Conservation (phyloP, 2,329 filamentous ascomycete genomes). For the Chaetomium strumarium region DNA sequence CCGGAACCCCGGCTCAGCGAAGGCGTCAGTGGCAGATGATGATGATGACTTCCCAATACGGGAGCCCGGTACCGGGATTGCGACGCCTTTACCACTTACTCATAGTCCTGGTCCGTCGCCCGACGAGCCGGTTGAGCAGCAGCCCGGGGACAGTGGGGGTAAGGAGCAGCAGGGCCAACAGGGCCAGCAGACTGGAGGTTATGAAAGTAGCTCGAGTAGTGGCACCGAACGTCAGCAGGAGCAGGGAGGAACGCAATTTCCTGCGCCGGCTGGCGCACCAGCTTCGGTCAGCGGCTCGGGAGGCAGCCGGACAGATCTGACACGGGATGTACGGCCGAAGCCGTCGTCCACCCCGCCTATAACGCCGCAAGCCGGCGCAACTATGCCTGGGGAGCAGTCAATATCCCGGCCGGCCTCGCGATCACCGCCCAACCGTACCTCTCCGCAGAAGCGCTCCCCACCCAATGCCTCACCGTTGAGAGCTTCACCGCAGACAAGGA, state of each 20-base stretch:
- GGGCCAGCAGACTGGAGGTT: background rate
- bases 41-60: slow-evolving; percentile 29
- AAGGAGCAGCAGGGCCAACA: slow-evolving; percentile 9
- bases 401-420: slow-evolving; percentile 20
- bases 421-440: slow-evolving; percentile 15
- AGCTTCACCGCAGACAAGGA: slow-evolving; percentile 22
- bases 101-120: slow-evolving; percentile 16
- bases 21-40: slow-evolving; percentile 32
- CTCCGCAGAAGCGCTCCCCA: slow-evolving; percentile 19
- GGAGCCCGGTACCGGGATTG: slow-evolving; percentile 30
- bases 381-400: slow-evolving; percentile 8
- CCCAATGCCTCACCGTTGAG: slow-evolving; percentile 13
- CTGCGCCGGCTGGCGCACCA: background rate
- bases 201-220: slow-evolving; percentile 2
- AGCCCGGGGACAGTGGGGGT: background rate
- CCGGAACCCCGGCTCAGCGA: slow-evolving; percentile 37
- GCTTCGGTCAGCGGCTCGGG: slow-evolving; percentile 9
- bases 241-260: background rate
- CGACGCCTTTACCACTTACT: slow-evolving; percentile 27
- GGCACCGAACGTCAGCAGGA: slow-evolving; percentile 2
- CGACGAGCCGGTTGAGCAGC: slow-evolving; percentile 11
- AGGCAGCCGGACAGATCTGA: slow-evolving; percentile 15
- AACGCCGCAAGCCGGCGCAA: slow-evolving; percentile 14
- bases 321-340: slow-evolving; percentile 21
- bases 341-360: slow-evolving; percentile 23